A percentile compares a stretch with the other conserved stretches of the same genome.
Evolutionary conservation across 2,329 filamentous ascomycete species (phyloP).

Genomic region (Berkeleyomyces rouxiae): DNA sequence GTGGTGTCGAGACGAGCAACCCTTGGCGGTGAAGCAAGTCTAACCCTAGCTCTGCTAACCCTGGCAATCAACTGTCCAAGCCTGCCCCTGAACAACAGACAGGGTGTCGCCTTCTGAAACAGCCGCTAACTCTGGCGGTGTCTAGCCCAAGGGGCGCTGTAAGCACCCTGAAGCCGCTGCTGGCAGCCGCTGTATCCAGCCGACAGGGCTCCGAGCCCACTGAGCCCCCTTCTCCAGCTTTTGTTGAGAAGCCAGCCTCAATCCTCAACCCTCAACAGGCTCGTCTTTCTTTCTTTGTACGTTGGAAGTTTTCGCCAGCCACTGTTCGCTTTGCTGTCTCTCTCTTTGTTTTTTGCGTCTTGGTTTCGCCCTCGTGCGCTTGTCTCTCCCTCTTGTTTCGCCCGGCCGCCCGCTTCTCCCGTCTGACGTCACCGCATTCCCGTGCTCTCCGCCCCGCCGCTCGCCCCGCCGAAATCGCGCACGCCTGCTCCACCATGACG

Average conservation of each 20-base stretch:
- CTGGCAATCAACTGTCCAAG: too few species aligned
- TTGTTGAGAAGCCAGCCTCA: neutral
- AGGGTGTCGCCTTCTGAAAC: too few species aligned
- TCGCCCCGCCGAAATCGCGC: neutral
- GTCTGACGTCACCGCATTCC: neutral
- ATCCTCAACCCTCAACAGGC: neutral
- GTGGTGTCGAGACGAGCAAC: neutral
- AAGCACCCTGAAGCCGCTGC: neutral
- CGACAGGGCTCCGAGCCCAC: neutral
- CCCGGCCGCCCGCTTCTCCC: neutral
- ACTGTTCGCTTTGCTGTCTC: neutral
- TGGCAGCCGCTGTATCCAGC: neutral
- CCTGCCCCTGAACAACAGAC: neutral
- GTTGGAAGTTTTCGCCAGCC: neutral
- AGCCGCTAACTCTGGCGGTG: neutral
- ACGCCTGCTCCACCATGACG: slow-evolving; percentile 47
- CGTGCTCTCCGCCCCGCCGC: neutral
- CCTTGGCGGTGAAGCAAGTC: neutral
- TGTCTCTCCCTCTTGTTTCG: neutral
- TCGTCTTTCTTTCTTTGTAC: neutral
- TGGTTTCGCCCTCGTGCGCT: neutral
- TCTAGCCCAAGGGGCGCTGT: neutral
- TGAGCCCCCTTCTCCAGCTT: neutral
- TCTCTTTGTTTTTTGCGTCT: neutral
- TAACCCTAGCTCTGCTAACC: neutral